Base-by-base conservation (phyloP, 1,284 basidiomycete species). In the Phellopilus nigrolimitatus region DNA sequence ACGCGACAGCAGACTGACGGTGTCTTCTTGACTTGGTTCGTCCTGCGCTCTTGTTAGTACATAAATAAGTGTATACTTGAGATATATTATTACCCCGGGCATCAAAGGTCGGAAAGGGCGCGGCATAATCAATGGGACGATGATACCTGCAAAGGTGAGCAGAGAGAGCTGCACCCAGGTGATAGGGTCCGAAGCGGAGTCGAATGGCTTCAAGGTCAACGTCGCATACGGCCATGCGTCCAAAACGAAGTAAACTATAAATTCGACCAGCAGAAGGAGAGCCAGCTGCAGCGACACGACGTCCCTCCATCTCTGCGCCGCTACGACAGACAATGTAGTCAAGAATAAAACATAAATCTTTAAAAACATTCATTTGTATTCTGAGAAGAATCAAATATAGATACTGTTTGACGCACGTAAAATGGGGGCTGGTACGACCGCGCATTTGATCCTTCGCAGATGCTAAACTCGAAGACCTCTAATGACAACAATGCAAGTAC, bases 151-250 rank as follows among this genome's bases (percentile, higher is more conserved):
- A 12, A 72, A 51, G 9, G 67, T 62, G 8, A 79, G 66, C 17
- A 79, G 9, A 60, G 68, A 47, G 62, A 69, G 47, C 53, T 69
- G 68, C 1, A 56, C 51, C 70, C 69, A 72, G 4, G 72, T 58
- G 17, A 69, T 30, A 15, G 58, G 45, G 13, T 69, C 68, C 36
- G 70, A 67, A 2, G 60, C 49, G n/a, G 60, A 55, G 56, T 82
- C 78, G 1, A 65, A 58, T 0, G 76, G 73, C 3, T 39, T 43
- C 6, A 71, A 62, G 31, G 67, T 62, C 56, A 63, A 72, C 0
- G 76, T 77, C 21, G 70, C 59, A 5, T 77, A 57, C 1, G 79
- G 79, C 62, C 69, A 74, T 19, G 80, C 56, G 59, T 82, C 75
- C 39, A 78, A 71, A 56, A 76, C 78, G 9, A 65, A 63, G 59